Evolutionary conservation across 2,329 filamentous ascomycete genomes (phyloP), one percentile per base, ranked within the genome.

Genomic region (Clarireedia monteithiana): DNA sequence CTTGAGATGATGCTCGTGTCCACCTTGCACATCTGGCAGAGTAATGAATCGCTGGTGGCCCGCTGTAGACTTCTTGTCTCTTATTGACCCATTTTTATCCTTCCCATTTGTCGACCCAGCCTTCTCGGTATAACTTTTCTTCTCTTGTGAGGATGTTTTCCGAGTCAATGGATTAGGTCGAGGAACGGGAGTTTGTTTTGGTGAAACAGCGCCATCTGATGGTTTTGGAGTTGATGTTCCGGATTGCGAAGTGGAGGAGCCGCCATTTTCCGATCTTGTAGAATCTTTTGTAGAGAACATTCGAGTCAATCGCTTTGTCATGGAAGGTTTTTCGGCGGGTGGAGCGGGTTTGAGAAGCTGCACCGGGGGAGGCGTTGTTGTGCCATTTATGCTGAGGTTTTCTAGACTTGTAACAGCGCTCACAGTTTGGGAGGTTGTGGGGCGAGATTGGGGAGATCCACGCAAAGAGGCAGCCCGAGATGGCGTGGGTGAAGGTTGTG

Each of bases 1-100:
- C 74, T 89, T 94, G 61, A 99, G 83, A 65, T 89, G 83, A 70
- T 99, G 94, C 66, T 88, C 85, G 67, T 99, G 94, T 38, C 84
- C 81, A 61, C 89, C 88, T 60, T 86, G 75, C 6, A 74, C 71
- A 5, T 79, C 77, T 23, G 74, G 62, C 55, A 77, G 75, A 45
- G 74, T 50, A 27, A 78, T 72, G 67, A 81, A 85, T 62, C 82
- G 79, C 60, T 78, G 65, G 34, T 57, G 50, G 24, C 56, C 50
- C 30, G 56, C 50, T 36, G 60, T 60, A 23, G 56, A 52, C 56
- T 67, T 68, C 59, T 68, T 67, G 23, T 69, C 66, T 48, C 65
- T 67, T 30, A 57, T 51, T 46, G 58, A 27, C 26, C 52, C 45
- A 42, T 54, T 54, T 17, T 34, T 48, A 1, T 54, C 52, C 62